Base-by-base conservation (phyloP, 257 asterid genomes). In the Verbascum thapsus region DNA sequence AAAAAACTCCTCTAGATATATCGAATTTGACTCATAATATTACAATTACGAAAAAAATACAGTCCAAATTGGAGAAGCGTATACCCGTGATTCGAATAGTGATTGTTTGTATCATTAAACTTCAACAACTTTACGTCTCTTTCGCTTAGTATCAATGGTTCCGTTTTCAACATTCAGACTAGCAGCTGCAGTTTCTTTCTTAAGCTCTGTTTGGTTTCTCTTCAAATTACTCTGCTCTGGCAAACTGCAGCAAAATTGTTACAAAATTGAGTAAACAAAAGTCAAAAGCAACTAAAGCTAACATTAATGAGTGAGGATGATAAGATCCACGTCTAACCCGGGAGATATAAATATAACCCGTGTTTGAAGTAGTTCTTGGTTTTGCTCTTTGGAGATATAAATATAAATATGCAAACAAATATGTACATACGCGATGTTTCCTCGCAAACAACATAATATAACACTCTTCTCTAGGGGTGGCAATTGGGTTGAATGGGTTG, bases 191-290 rank as follows among this genome's bases (percentile, higher is more conserved):
- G 56, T 41, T 60, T 74, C 44, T 65, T 72, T 58, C 53, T 65
- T 67, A n/a, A 53, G 62, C 53, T 73, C 75, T n/a, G 60, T 74
- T 67, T 75, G 73, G 59, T 54, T 78, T 51, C 70, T 69, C 66
- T 76, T 76, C 17, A 37, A 56, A 22, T 42, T 66, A 58, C 56
- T 69, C 64, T 15, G 73, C 75, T 58, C 74, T 4, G 67, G 66
- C 72, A 73, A 64, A 65, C 95, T 85, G 86, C 84, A 51, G 19
- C 26, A 15, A 56, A 51, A 53, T 45, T 13, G 12, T 43, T 8
- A 17, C 32, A 53, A 42, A 40, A 35, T 23, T 10, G 8, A 38
- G 8, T 30, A 52, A 44, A 59, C 38, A 60, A 40, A 19, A 10
- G 13, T 5, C 4, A 15, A 30, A 61, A 37, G 53, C 43, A 45